phyloP scores from a whole-genome alignment of 2,329 filamentous ascomycete species.

The Fusarium sp. region DNA sequence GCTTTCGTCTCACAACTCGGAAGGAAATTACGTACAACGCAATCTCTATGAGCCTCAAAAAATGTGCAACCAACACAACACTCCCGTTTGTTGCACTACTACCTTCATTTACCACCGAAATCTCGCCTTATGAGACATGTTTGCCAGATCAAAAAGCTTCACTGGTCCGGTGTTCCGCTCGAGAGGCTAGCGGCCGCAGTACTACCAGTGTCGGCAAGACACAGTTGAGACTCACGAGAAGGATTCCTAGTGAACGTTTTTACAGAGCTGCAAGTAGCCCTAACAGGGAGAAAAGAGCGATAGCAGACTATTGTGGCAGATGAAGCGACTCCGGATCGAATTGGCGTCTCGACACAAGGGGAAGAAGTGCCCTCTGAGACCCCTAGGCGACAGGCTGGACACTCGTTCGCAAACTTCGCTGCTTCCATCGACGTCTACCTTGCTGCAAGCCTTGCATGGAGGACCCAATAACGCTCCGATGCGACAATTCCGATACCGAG shows the following conservation, averaged over 20 bases:
- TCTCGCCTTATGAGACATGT: conserved; percentile 1
- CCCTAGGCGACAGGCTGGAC: too few relatives aligned
- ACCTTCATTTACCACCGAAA: neutral
- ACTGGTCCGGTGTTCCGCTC: neutral
- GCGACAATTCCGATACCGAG: too few relatives aligned
- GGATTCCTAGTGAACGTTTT: neutral
- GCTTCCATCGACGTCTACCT: neutral
- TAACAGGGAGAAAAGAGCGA: fast-evolving
- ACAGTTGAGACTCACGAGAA: neutral
- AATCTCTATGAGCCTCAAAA: neutral
- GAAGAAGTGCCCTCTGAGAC: neutral
- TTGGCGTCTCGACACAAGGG: neutral
- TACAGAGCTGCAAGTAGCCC: neutral
- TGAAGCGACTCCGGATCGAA: neutral
- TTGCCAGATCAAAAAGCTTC: fast-evolving
- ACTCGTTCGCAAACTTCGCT: neutral
- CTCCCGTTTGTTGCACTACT: neutral
- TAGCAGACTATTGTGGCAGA: neutral
- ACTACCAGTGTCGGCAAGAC: neutral
- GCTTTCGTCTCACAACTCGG: neutral
- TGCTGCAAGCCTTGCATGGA: neutral
- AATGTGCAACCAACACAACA: neutral
- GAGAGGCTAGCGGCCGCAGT: neutral
- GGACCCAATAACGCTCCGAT: neutral
- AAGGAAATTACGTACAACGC: neutral